phyloP scores from a whole-genome alignment of 1,139 yeast genomes.

The Meyerozyma athensensis region DNA sequence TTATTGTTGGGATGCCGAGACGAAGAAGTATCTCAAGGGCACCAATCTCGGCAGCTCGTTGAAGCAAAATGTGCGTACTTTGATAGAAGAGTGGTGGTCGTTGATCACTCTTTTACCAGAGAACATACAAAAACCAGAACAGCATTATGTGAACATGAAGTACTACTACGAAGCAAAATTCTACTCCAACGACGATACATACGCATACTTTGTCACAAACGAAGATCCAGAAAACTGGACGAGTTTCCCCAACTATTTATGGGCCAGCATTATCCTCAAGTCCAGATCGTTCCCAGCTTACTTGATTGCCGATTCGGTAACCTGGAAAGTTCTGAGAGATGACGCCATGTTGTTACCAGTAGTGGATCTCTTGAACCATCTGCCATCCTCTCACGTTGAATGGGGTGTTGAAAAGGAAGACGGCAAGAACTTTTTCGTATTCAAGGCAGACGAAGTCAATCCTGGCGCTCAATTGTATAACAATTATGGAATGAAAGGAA shows the following conservation, averaged over 20 bases:
- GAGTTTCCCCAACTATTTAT: conserved; percentile 59
- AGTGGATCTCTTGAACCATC: conserved; percentile 74
- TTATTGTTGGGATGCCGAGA: conserved; percentile 54
- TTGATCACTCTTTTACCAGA: conserved; percentile 34
- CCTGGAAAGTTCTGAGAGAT: conserved; percentile 23
- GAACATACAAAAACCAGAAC: conserved; percentile 23
- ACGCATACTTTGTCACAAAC: conserved; percentile 20
- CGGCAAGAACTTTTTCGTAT: conserved; percentile 19
- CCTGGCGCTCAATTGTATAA: conserved; percentile 56
- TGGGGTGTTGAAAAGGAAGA: conserved; percentile 43
- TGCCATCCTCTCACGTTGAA: conserved; percentile 53
- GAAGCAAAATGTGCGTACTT: conserved; percentile 24
- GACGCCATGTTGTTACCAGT: conserved; percentile 74
- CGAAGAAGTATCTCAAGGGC: conserved; percentile 51
- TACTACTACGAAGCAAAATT: conserved; percentile 46
- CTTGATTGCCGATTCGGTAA: conserved; percentile 26
- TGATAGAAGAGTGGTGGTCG: conserved; percentile 53
- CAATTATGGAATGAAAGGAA: conserved; percentile 84
- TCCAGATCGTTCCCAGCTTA: conserved; percentile 78
- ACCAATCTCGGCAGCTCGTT: conserved; percentile 48
- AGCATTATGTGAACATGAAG: conserved; percentile 40
- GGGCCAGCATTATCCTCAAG: conserved; percentile 69
- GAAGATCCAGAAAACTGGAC: conserved; percentile 47
- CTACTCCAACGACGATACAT: conserved; percentile 34
- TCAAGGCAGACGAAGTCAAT: conserved; percentile 23